phyloP scores from a whole-genome alignment of 352 stramenopile species.

The Globisporangium okanoganense region DNA sequence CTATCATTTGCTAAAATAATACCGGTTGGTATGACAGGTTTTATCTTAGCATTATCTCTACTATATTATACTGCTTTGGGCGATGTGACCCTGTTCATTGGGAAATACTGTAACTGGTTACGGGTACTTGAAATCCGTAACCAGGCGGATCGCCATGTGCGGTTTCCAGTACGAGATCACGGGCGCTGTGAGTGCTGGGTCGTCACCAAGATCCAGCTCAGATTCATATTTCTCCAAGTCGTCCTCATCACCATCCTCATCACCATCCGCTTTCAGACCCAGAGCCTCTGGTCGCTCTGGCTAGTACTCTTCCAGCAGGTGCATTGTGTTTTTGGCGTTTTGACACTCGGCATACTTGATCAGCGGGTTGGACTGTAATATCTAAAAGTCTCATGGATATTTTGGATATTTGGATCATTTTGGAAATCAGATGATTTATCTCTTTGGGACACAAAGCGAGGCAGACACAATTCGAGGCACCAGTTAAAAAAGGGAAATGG shows the following conservation, averaged over 20 bases:
- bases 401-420: too few species aligned
- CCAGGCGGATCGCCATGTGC: slow-evolving; percentile 59
- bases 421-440: too few species aligned
- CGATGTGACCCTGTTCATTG: too few species aligned
- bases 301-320: slow-evolving; percentile 37
- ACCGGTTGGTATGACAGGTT: too few species aligned
- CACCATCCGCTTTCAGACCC: neutral
- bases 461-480: too few species aligned
- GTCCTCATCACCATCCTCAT: slow-evolving; percentile 8
- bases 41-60: too few species aligned
- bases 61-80: too few species aligned
- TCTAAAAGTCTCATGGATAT: too few species aligned
- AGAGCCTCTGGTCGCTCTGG: slow-evolving; percentile 9
- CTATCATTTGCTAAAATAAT: too few species aligned
- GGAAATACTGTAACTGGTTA: too few species aligned
- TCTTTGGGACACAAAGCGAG: too few species aligned
- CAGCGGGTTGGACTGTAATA: slow-evolving; percentile 61
- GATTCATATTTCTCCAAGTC: slow-evolving; percentile 8
- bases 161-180: slow-evolving; percentile 78
- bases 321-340: slow-evolving; percentile 64
- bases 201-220: slow-evolving; percentile 8
- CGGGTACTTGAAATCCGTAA: slow-evolving; percentile 77
- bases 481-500: too few species aligned
- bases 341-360: slow-evolving; percentile 47
- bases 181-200: slow-evolving; percentile 27